Evolutionary conservation across 2,329 filamentous ascomycete species (phyloP), one percentile per base, ranked within the genome.

Genomic region (Penicillium crustosum): DNA sequence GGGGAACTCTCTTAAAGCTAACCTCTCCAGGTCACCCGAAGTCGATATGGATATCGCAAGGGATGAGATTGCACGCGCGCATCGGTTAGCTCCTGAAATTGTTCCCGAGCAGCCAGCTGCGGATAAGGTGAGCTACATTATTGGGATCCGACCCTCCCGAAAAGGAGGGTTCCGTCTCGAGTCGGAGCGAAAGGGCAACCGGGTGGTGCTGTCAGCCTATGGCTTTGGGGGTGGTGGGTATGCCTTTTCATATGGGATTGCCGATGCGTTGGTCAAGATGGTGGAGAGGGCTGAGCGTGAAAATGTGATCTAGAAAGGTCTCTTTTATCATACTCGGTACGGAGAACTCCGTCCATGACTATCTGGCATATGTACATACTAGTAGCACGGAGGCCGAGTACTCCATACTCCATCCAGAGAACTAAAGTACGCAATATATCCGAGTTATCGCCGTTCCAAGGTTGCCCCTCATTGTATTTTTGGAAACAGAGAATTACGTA

Each of bases 31-130:
- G 23, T 74, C 71, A 21, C 68, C 71, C 8, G 69, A 75, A 17
- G 65, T 73, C 15, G 72, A 75, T 57, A 63, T 72, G 61, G 68
- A 73, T 2, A 73, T 76, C 38, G 70, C 69, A 2, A 66, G 65
- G n/a, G 73, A 76, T 54, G 73, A 75, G 51, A 75, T 76, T 47
- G 63, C 70, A n/a, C 73, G 73, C 25, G 71, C 73, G 12, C 73
- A 75, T 59, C 66, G 65, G 41, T 68, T 76, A n/a, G 73, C 73
- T 1, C 73, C 73, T 0, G 68, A 73, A 1, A 62, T 75, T 41
- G 70, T 76, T 6, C 73, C 73, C 0, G 64, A 67, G 47, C 55
- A 68, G 6, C 73, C 73, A 7, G 51, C 66, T 2, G 63, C 67
- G n/a, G 60, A 65, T 10, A 57, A 61, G 1, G 50, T 75, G 27